Base-by-base conservation (phyloP, 2,329 filamentous ascomycete genomes). In the Phyllosticta citribraziliensis region DNA sequence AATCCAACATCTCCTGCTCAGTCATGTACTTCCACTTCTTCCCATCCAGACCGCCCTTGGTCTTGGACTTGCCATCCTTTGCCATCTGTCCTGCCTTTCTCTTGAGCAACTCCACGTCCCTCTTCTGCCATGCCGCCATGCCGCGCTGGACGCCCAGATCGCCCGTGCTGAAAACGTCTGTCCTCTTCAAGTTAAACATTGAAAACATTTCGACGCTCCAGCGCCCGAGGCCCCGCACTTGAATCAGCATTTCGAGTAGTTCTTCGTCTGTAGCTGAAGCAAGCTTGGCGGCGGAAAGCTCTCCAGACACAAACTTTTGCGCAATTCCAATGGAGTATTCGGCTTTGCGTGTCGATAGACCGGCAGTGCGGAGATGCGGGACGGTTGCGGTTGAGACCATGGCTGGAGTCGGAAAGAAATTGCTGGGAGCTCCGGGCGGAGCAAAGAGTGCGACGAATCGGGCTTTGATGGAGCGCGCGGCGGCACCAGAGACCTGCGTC, bases 181-280 rank as follows among this genome's bases (percentile, higher is more conserved):
- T 88, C 12, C 92, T 82, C 80, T 97, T 97, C 51, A 99, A 79
- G n/a, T 85, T 89, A 74, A 99, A 97, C 74, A 89, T 91, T 56
- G 92, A 90, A 79, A 99, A 99, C 94, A 99, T 97, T 78, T 97
- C 92, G 14, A 96, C 91, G 55, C 87, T 92, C 94, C 94, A 97
- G 59, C 81, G 82, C 0, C 94, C 94, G 56, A 97, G 76, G 0
- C 94, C 94, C 10, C 93, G 82, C 5, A 99, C 91, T 0, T 91
- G 89, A 55, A 88, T 90, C 55, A 99, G 79, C 72, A 83, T 87
- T 73, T 88, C 84, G 65, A 97, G 80, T 8, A 99, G 82, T 66
- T 96, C 89, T 57, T 96, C 92, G 72, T 99, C 94, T 5, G 85
- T 83, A 1, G 90, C 91, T 40, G 84, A 83, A 58, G 89, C 83